Evolutionary conservation across 441 rosid genomes (phyloP), one percentile per base, ranked within the genome.

Genomic region (Daphne laureola): DNA sequence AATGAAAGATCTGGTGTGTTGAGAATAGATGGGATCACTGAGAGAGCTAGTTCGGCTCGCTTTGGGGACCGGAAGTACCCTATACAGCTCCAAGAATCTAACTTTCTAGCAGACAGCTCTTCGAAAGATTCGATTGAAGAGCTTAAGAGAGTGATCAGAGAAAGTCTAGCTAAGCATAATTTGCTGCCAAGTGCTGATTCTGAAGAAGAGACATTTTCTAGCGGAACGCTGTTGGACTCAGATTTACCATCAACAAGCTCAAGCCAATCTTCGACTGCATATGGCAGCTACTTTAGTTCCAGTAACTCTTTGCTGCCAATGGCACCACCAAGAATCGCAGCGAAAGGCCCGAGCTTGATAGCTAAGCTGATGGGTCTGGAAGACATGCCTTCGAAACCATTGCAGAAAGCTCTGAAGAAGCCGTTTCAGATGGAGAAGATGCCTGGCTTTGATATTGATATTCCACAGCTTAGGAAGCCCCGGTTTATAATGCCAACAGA

Each of bases 331-430:
- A 53, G 54, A 53, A 67, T 66, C 54, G 67, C 58, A 67, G 68
- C 55, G n/a, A 78, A 61, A 67, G 61, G 71, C 41, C 74, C 88
- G 2, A 80, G 68, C 58, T 70, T 92, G 79, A 76, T 92, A 14
- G 97, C 98, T 59, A 89, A 76, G 82, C 83, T 92, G 49, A 92
- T 92, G 98, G 98, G 98, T 50, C 65, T 89, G 47, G 97, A 88
- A 64, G 88, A 69, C 45, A 57, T 79, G n/a, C 80, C 83, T 16
- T 55, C 66, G 17, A 76, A 65, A 59, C 55, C 69, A 54, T 46
- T 49, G 51, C 63, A 54, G 61, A 40, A 41, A 54, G n/a, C 50
- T 64, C 46, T 62, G 14, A 61, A 40, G 31, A 65, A 54, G 46
- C 74, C 62, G 59, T 8, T 61, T 18, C 67, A 65, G 53, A 23